Conservation (phyloP, 345 rosid species). For the Pistacia atlantica region DNA sequence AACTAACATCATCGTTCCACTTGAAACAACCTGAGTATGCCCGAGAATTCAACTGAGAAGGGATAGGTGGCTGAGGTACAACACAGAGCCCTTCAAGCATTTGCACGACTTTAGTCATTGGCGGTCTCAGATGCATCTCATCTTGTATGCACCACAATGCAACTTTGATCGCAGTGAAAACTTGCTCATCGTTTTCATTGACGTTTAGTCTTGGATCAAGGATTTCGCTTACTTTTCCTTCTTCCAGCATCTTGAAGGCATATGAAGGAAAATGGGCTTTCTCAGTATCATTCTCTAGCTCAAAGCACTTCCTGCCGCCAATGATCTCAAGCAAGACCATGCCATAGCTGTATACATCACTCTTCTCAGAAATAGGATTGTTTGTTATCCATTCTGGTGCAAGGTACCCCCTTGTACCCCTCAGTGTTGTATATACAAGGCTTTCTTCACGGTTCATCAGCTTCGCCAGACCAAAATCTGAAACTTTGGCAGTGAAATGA, state of each 20-base stretch:
- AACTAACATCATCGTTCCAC: slow-evolving; percentile 36
- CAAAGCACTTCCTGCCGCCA: slow-evolving; percentile 52
- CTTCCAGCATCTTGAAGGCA: slow-evolving; percentile 57
- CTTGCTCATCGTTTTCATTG: slow-evolving; percentile 27
- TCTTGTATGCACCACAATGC: slow-evolving; percentile 64
- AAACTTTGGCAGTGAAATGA: slow-evolving; percentile 46
- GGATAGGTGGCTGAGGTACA: slow-evolving; percentile 39
- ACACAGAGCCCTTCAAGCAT: slow-evolving; percentile 54
- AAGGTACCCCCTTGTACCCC: slow-evolving; percentile 64
- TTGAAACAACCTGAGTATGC: slow-evolving; percentile 28
- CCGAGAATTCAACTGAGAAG: slow-evolving; percentile 26
- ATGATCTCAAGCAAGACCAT: slow-evolving; percentile 57
- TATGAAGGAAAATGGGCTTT: slow-evolving; percentile 45
- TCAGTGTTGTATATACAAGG: slow-evolving; percentile 44
- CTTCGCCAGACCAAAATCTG: slow-evolving; percentile 58
- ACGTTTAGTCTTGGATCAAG: slow-evolving; percentile 39
- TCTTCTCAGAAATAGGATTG: slow-evolving; percentile 54
- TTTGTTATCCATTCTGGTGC: slow-evolving; percentile 66
- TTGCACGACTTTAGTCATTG: slow-evolving; percentile 57
- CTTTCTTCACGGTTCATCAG: slow-evolving; percentile 53
- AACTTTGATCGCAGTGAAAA: slow-evolving; percentile 39
- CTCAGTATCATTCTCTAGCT: slow-evolving; percentile 33
- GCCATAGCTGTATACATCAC: slow-evolving; percentile 59
- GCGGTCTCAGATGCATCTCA: slow-evolving; percentile 49
- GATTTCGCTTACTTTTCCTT: slow-evolving; percentile 39